Base-by-base conservation (phyloP, 805 yeast genomes). In the Saccharomycopsis microspora region DNA sequence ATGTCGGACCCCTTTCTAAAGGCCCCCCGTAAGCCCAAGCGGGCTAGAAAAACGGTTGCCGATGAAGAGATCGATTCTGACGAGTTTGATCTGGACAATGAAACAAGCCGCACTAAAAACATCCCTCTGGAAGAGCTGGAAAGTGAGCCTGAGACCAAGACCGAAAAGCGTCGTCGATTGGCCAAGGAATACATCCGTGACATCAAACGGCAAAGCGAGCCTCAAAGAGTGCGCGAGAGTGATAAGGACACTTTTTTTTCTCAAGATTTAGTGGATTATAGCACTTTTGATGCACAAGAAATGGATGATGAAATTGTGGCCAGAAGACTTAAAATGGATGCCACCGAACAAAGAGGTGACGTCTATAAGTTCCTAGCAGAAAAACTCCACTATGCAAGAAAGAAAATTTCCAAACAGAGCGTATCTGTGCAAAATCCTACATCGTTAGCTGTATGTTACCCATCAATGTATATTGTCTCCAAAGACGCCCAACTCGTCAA, bases 141-240 rank as follows among this genome's bases (percentile, higher is more conserved):
- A 55, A 94, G 82, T 56, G 77, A 79, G 54, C 77, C 69, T 10
- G 97, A 90, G 64, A 76, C 78, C 43, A 94, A 89, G 5, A 94
- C 96, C 0, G 98, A 93, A 59, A 88, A 86, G 64, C 78, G 98
- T 64, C 77, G 98, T 65, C 72, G 97, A 59, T 71, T 93, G 51
- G 97, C 97, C 11, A 88, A 88, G 64, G 93, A 89, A 64, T 93
- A 93, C 63, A 68, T 93, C 53, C 88, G 82, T 42, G 84, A 83
- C 58, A 66, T 93, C 58, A 35, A 43, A 5, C 58, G 51, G 42
- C 55, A 50, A 34, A 56, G 53, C 19, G 47, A 42, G 9, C 19
- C 19, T 19, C 19, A 19, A 19, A 19, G 19, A 19, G 19, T 19
- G 19, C 19, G 19, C 19, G 19, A 19, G 19, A 19, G 19, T 19